Evolutionary conservation across 345 rosid species (phyloP), one percentile per base, ranked within the genome.

Genomic region (Kernera saxatilis): DNA sequence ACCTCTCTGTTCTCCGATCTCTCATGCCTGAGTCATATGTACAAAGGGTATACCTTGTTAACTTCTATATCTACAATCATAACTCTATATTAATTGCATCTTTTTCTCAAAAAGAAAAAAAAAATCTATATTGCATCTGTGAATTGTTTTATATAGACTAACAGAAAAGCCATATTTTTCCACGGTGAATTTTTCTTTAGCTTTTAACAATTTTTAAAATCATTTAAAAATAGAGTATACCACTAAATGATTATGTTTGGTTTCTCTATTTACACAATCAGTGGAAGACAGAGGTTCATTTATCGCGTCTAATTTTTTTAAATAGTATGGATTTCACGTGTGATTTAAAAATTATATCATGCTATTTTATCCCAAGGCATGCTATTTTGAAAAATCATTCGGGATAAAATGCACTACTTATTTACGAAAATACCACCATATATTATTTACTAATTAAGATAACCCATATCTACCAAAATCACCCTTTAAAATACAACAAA

Each of bases 11-110:
- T 48, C 91, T 93, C 5, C 88, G 93, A 13, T 86, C 96, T 51
- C 67, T 93, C 45, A 93, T 93, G 97, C 98, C 98, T 8, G 85
- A 84, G 13, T 85, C 94, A 11, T 91, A 91, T 55, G 91, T 87
- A 45, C 94, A 86, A 67, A 84, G 92, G 94, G 98, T 91, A 84
- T 30, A 12, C 25, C 50, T 60, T 1, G 26, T 29, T 13, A 40
- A 40, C 43, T 53, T 55, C 25, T 27, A 9, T 29, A 9, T 55
- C 23, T 69, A 25, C 26, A 56, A 9, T 22, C 35, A n/a, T 22
- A 55, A 27, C 25, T 56, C 8, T 43, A 6, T n/a, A n/a, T n/a
- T n/a, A 56, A 56, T 0, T 30, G 21, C 19, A 43, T 69, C 36
- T 44, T n/a, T n/a, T n/a, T n/a, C n/a, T n/a, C n/a, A n/a, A n/a